Base-by-base conservation (phyloP, 805 yeast species). In the Candida coleopterorum region DNA sequence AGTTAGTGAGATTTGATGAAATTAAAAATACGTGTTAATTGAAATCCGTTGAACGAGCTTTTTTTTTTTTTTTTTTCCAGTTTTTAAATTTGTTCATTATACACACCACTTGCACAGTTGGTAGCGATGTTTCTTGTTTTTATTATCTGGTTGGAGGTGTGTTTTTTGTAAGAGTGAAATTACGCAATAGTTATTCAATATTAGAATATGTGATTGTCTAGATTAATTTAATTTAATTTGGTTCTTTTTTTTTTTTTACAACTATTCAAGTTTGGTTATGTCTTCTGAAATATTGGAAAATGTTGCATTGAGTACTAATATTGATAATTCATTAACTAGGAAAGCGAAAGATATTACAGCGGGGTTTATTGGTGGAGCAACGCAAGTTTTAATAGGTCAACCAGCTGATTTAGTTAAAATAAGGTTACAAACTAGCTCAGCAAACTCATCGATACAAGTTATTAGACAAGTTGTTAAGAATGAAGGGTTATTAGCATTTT, bases 361-460 rank as follows among this genome's bases (percentile, higher is more conserved):
- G 10, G 73, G 73, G 2, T 68, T 68, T 41, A 52, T 67, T 5
- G 73, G 73, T 3, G 73, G 73, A 6, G 72, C 72, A 22, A 61
- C 71, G 3, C 73, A 68, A 44, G 73, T 68, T 11, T 55, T 68
- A 29, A 68, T 68, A 25, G 73, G 73, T 11, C 73, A 68, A 43
- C 73, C 73, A 3, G 69, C 70, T 3, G 73, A 68, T 44, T 52
- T 68, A 39, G 69, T 68, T 27, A 68, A 68, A 42, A 54, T 68
- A 25, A 46, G 73, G 33, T 52, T 68, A 37, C 73, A 68, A 43
- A 68, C 73, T 1, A 52, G 62, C 3, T 34, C 54, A 8, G 47
- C 46, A 21, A 48, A 55, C 10, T 52, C 68, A 4, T 62, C 69
- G 2, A 26, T 52, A 6, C 50, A 56, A 18, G 49, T 67, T 7